Evolutionary conservation across 306 rosid species (phyloP).

Genomic region (Echinosophora koreensis): DNA sequence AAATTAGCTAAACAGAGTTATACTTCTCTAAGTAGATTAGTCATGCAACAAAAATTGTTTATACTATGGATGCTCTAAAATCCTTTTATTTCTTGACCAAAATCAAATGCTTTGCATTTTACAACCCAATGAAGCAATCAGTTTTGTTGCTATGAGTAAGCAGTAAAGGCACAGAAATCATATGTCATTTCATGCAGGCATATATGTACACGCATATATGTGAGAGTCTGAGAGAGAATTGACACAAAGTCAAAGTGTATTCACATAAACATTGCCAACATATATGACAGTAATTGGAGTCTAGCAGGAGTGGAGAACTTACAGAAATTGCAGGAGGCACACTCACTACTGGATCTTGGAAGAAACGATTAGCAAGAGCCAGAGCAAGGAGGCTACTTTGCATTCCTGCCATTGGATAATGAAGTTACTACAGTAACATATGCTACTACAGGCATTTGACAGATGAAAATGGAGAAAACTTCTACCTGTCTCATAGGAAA

Average conservation of each 20-base stretch:
- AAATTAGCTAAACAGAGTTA: slow-evolving; percentile 31
- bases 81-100: slow-evolving; percentile 20
- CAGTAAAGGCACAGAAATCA: slow-evolving; percentile 26
- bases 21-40: slow-evolving; percentile 12
- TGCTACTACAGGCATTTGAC: slow-evolving; percentile 25
- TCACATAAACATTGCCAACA: slow-evolving; percentile 3
- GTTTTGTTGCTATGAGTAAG: slow-evolving; percentile 6
- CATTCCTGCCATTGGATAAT: slow-evolving; percentile 73
- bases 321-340: slow-evolving; percentile 97
- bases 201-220: not conserved
- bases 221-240: slow-evolving; percentile 1
- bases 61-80: not conserved
- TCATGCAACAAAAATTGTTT: not conserved
- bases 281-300: slow-evolving; percentile 22
- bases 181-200: slow-evolving; percentile 8
- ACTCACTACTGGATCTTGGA: slow-evolving; percentile 80
- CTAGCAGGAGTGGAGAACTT: slow-evolving; percentile 49
- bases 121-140: slow-evolving; percentile 18
- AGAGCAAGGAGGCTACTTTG: slow-evolving; percentile 98
- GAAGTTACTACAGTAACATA: slow-evolving; percentile 5
- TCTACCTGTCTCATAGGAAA: slow-evolving; percentile 91
- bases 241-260: not conserved
- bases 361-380: slow-evolving; percentile 92
- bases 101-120: slow-evolving; percentile 24
- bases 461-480: slow-evolving; percentile 28